A percentile compares a stretch with the other conserved stretches of the same genome.
These are phyloP conservation scores for Spathaspora passalidarum DNA, from an alignment of 805 yeast genomes.

Conservation along the genomic window DNA sequence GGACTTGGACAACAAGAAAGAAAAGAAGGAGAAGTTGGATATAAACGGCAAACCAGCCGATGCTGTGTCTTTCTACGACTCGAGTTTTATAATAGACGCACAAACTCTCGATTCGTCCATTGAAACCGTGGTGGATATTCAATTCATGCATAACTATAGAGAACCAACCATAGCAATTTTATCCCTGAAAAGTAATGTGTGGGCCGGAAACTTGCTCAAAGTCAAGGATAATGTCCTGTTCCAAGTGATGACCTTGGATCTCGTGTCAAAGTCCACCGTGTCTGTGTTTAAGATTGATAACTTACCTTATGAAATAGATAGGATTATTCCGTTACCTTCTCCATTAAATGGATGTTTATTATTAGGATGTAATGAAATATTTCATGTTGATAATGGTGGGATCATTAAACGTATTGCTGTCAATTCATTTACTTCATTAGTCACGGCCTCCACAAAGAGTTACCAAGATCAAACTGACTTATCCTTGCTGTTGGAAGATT, in stretches of 20 bases:
- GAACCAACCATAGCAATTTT: slow-evolving; percentile 81
- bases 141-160: slow-evolving; percentile 68
- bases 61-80: slow-evolving; percentile 29
- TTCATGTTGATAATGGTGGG: slow-evolving; percentile 80
- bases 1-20: slow-evolving; percentile 11
- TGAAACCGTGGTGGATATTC: slow-evolving; percentile 64
- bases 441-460: slow-evolving; percentile 32
- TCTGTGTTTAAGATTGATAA: slow-evolving; percentile 61
- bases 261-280: slow-evolving; percentile 55
- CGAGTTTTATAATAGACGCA: slow-evolving; percentile 61
- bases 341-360: slow-evolving; percentile 70
- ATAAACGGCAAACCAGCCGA: slow-evolving; percentile 5
- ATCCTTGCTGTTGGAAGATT: slow-evolving; percentile 54
- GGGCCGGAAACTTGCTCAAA: slow-evolving; percentile 73
- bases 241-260: slow-evolving; percentile 66
- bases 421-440: slow-evolving; percentile 48
- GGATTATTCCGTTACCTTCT: slow-evolving; percentile 57
- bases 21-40: neutral
- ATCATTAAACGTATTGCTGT: slow-evolving; percentile 60
- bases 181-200: slow-evolving; percentile 52
- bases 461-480: slow-evolving; percentile 48
- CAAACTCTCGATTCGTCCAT: slow-evolving; percentile 55
- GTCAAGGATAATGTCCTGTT: slow-evolving; percentile 61
- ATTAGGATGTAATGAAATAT: slow-evolving; percentile 71
- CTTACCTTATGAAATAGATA: slow-evolving; percentile 73